Conservation (phyloP, 1,284 basidiomycete species). For the Taiwanofungus camphoratus region DNA sequence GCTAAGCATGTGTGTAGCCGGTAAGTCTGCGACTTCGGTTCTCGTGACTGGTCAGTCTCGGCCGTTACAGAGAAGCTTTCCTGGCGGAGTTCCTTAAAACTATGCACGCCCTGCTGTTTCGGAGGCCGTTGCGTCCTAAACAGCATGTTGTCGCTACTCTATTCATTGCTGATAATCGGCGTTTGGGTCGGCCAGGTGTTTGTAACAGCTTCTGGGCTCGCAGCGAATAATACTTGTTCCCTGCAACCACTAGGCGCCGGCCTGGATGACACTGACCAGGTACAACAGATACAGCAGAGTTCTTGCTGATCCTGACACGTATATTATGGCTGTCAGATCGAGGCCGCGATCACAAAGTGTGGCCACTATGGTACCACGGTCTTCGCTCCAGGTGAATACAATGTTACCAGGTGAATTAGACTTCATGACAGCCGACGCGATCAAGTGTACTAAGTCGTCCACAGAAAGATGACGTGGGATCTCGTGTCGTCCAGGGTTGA, state of each 20-base stretch:
- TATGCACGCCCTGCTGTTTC: too few relatives aligned
- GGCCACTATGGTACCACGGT: slow-evolving; percentile 46
- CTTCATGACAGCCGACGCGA: background rate
- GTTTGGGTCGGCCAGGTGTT: background rate
- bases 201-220: background rate
- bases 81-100: too few relatives aligned
- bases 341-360: slow-evolving; percentile 46
- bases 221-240: slow-evolving; percentile 23
- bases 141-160: too few relatives aligned
- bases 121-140: too few relatives aligned
- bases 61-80: too few relatives aligned
- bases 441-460: background rate
- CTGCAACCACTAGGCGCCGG: slow-evolving; percentile 35
- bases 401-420: slow-evolving; percentile 41
- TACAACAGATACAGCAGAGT: slow-evolving; percentile 6
- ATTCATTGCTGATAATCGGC: background rate
- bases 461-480: slow-evolving; percentile 58
- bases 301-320: background rate
- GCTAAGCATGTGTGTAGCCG: too few relatives aligned
- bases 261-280: slow-evolving; percentile 38
- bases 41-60: too few relatives aligned
- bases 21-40: too few relatives aligned
- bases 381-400: slow-evolving; percentile 40
- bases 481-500: slow-evolving; percentile 46
- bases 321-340: slow-evolving; percentile 31